These are phyloP conservation scores for Peltaster fructicola DNA, from an alignment of 2,329 filamentous ascomycete genomes.

Conservation along the genomic window DNA sequence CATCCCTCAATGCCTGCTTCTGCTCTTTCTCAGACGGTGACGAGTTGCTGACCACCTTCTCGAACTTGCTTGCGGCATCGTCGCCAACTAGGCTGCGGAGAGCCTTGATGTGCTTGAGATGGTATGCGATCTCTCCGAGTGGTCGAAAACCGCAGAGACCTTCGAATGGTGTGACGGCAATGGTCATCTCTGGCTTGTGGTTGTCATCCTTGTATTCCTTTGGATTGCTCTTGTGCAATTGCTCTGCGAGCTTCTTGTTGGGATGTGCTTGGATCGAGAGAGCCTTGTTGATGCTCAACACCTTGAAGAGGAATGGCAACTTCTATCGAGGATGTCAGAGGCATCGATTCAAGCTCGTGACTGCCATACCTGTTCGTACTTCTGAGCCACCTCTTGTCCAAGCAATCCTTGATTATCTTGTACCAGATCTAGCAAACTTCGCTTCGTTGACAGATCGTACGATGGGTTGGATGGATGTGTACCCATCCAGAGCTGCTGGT, in stretches of 20 bases:
- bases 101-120: slow-evolving; percentile 48
- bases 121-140: slow-evolving; percentile 68
- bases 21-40: slow-evolving; percentile 38
- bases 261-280: slow-evolving; percentile 86
- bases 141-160: slow-evolving; percentile 92
- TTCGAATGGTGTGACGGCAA: slow-evolving; percentile 90
- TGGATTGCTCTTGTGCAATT: slow-evolving; percentile 68
- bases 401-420: slow-evolving; percentile 73
- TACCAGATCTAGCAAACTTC: slow-evolving; percentile 72
- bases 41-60: slow-evolving; percentile 33
- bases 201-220: slow-evolving; percentile 99
- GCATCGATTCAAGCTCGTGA: not conserved
- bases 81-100: slow-evolving; percentile 30
- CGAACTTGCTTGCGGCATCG: slow-evolving; percentile 28
- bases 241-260: slow-evolving; percentile 59
- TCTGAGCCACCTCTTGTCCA: slow-evolving; percentile 51
- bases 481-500: slow-evolving; percentile 97
- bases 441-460: slow-evolving; percentile 68
- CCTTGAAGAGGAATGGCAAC: slow-evolving; percentile 94
- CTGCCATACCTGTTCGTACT: slow-evolving; percentile 43
- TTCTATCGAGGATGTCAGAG: slow-evolving; percentile 27
- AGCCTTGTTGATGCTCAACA: slow-evolving; percentile 87
- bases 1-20: slow-evolving; percentile 58
- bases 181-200: slow-evolving; percentile 99
- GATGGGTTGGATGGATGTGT: slow-evolving; percentile 93